A percentile compares a stretch with the other conserved stretches of the same genome.
phyloP scores from a whole-genome alignment of 176 grass and related monocot genomes.

The Oryza glumipatula region DNA sequence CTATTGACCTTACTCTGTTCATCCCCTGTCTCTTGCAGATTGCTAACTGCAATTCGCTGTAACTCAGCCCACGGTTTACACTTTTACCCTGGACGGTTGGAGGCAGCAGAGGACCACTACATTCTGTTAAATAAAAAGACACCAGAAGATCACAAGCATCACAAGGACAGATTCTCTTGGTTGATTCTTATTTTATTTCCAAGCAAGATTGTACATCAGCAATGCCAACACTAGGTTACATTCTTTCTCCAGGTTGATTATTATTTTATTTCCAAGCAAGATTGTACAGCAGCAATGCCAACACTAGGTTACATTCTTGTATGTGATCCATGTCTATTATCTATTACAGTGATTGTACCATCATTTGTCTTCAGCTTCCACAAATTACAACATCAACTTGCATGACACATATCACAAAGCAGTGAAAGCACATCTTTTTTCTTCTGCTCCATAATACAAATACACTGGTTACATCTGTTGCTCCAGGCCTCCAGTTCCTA shows the following conservation, averaged over 20 bases:
- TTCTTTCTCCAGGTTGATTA: neutral
- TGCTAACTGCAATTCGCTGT: conserved; percentile 11
- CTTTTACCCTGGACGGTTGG: neutral
- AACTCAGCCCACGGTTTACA: neutral
- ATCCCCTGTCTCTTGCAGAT: conserved; percentile 27
- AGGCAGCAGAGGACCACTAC: neutral
- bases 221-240: neutral
- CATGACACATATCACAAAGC: conserved; percentile 1
- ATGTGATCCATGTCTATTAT: conserved; percentile 9
- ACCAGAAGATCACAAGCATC: conserved; percentile 20
- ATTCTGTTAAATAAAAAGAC: neutral
- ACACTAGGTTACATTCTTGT: neutral
- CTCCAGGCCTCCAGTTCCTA: conserved; percentile 13
- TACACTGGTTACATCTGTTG: neutral
- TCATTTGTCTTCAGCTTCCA: conserved; percentile 9
- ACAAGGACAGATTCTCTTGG: neutral
- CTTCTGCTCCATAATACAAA: conserved; percentile 40
- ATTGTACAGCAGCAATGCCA: conserved; percentile 1
- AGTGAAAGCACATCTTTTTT: neutral
- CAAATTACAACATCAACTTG: neutral
- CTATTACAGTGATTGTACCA: conserved; percentile 28
- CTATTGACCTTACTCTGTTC: conserved; percentile 18
- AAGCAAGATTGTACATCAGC: conserved; percentile 22
- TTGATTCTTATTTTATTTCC: conserved; percentile 28
- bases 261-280: conserved; percentile 34